Base-by-base conservation (phyloP, 129 eudicot species). In the Flaveria robusta region DNA sequence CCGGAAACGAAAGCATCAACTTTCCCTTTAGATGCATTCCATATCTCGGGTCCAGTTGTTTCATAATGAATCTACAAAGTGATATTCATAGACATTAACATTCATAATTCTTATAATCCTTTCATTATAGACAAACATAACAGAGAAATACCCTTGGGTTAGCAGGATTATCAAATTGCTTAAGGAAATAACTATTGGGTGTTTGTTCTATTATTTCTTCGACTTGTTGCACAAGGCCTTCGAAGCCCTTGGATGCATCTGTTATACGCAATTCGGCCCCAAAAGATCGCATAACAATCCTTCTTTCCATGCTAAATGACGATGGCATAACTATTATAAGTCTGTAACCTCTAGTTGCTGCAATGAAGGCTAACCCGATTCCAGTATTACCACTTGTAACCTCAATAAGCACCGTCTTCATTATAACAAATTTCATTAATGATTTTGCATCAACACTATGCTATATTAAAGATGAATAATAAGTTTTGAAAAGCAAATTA, bases 31-130 rank as follows among this genome's bases (percentile, higher is more conserved):
- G 68, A 72, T 3, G 55, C 68, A 1, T 55, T 55, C 77, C 77
- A 72, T 27, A 72, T 72, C 67, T 72, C 77, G 0, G 68, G 54
- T 56, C 77, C 68, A 34, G 77, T 72, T 8, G 77, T 55, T 41
- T 56, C 68, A 56, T 56, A 72, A 55, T 72, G 77, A 56, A 72
- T 56, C 77, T 72, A 55, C 68, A 72, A 72, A 6, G 41, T 64
- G 29, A 31, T 23, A 29, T 16, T 0, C 16, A 64, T 34, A 5
- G 13, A 34, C 45, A 64, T 31, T 64, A 64, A 64, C 47, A 31
- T 22, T 29, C 23, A 64, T 15, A 31, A 64, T 34, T 31, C 69
- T 8, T 37, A 31, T 64, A 16, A n/a, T 16, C 47, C 27, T 34
- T 31, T 31, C 10, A 7, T 16, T 65, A 24, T n/a, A 65, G 43